Base-by-base conservation (phyloP, 306 rosid genomes). In the Cucurbita pepo region DNA sequence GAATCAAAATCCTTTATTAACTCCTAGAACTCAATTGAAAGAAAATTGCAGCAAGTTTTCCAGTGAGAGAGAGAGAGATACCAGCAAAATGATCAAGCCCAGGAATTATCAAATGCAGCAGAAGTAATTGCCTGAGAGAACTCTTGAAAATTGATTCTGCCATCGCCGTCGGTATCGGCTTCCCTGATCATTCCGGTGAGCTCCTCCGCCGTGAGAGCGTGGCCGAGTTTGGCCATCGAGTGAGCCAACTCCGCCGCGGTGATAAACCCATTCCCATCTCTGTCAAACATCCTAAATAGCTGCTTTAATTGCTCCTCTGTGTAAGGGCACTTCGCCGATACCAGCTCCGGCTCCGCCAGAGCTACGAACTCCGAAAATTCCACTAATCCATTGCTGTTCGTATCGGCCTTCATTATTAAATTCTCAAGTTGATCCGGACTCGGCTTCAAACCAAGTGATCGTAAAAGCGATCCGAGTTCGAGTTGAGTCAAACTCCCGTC, bases 201-300 rank as follows among this genome's bases (percentile, higher is more conserved):
- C 79, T 94, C 98, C 81, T 89, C 97, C 0, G 85, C 91, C 5
- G 96, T 90, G 41, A 90, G 84, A 0, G 97, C 96, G 13, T 90
- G 98, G 3, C 97, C 98, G 0, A 94, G 81, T 55, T 76, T 88
- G 7, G 92, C 98, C 98, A 94, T 94, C 7, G 98, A 94, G 78
- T 87, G 92, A 4, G 98, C 98, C 84, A 94, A 65, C 87, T 94
- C 96, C 0, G 97, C 95, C 0, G 92, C 97, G 0, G 97, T 94
- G 63, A 94, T 94, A 69, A 77, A 87, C 16, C 98, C 98, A 38
- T 94, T 94, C 7, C 97, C 95, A 43, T 90, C 97, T 65, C 97
- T 76, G 11, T 94, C 96, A 13, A 94, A 90, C 88, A 90, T 78
- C 60, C 80, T 64, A 66, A 94, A 94, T 38, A 94, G 67, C 75